Percentiles rank a stretch among this genome's conserved stretches.
Evolutionary conservation across 768 basidiomycete species (phyloP).

Genomic region (Auricularia sp.): DNA sequence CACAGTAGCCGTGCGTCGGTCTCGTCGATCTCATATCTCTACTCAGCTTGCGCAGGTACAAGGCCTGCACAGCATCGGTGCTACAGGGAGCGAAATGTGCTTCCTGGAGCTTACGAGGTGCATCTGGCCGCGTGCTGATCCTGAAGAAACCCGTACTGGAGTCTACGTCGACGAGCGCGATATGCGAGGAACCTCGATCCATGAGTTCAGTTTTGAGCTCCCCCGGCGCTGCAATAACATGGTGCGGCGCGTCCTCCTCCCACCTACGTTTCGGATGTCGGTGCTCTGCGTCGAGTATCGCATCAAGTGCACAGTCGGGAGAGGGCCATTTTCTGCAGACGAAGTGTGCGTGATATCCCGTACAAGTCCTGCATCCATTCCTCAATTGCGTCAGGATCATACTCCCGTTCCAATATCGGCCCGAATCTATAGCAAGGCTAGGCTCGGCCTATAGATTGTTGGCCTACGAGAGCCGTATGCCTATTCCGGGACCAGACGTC

Average conservation of each 20-base stretch:
- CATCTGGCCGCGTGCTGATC: too few relatives aligned
- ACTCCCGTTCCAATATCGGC: background rate
- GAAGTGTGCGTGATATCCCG: background rate
- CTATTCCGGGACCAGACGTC: background rate
- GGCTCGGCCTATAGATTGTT: background rate
- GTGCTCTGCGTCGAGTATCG: background rate
- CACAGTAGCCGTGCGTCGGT: background rate
- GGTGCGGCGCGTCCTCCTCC: background rate
- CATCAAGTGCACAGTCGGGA: background rate
- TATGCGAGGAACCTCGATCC: too few relatives aligned
- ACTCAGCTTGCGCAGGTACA: background rate
- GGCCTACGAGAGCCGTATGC: background rate
- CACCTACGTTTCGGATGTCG: background rate
- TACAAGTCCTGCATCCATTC: background rate
- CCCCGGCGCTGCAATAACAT: too few relatives aligned
- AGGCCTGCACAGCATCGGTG: too few relatives aligned
- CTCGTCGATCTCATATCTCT: background rate
- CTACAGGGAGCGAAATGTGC: too few relatives aligned
- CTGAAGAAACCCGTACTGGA: too few relatives aligned
- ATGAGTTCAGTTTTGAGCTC: too few relatives aligned
- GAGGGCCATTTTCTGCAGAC: background rate
- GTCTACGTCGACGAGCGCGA: too few relatives aligned
- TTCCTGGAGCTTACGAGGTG: too few relatives aligned
- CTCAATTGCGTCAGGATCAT: background rate
- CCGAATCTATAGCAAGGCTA: background rate